phyloP scores from a whole-genome alignment of 495 filamentous ascomycete species.

The Chaetomium tenue region DNA sequence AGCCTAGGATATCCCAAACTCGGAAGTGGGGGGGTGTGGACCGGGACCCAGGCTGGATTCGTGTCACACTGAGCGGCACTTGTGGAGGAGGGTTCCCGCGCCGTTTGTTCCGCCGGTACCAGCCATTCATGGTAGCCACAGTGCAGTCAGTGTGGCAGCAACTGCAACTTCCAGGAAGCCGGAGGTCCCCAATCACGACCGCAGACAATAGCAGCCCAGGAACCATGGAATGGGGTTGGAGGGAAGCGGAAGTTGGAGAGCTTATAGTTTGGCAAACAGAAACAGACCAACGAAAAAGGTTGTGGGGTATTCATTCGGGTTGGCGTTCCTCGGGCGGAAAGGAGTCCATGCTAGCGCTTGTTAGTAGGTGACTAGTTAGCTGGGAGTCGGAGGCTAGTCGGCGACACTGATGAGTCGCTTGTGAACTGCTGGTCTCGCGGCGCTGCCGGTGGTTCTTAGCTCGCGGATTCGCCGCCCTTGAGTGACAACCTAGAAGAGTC shows the following conservation, averaged over 20 bases:
- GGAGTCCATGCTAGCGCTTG: background rate
- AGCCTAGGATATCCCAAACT: background rate
- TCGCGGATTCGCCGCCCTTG: background rate
- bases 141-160: slow-evolving; percentile 17
- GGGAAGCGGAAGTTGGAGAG: slow-evolving; percentile 14
- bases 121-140: slow-evolving; percentile 20
- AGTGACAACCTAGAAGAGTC: too few species aligned
- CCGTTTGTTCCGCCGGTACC: slow-evolving; percentile 27
- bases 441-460: background rate
- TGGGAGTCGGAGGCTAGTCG: too few species aligned
- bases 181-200: slow-evolving; percentile 35
- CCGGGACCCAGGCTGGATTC: slow-evolving; percentile 1
- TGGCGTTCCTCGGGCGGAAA: background rate
- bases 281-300: background rate
- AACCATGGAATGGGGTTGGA: slow-evolving; percentile 16
- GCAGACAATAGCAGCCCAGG: slow-evolving; percentile 25
- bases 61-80: slow-evolving; percentile 28
- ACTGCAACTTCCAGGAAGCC: slow-evolving; percentile 19
- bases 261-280: slow-evolving; percentile 13
- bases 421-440: background rate
- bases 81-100: slow-evolving; percentile 26
- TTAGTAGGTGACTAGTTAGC: too few species aligned
- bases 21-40: slow-evolving; percentile 14
- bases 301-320: background rate
- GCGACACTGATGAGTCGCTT: background rate